Conservation (phyloP, 1,284 basidiomycete genomes). For the Ganoderma meredithae region DNA sequence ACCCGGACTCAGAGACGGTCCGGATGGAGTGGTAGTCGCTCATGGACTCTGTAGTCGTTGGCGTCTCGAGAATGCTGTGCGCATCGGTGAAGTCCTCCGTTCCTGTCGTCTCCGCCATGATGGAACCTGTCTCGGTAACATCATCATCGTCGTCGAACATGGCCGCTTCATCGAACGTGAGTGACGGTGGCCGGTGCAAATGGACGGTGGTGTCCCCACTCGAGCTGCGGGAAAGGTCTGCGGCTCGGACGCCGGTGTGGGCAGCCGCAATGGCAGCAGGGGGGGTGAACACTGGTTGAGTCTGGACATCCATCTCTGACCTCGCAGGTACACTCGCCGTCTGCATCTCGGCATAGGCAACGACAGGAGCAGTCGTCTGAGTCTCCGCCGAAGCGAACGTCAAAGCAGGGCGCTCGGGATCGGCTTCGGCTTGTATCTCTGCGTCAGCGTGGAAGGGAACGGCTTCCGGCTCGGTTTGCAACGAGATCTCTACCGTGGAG, state of each 20-base stretch:
- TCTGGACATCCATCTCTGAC: constrained; percentile 46
- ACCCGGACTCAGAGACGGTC: constrained; percentile 76
- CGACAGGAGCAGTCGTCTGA: constrained; percentile 28
- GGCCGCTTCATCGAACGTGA: constrained; percentile 43
- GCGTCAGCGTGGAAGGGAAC: constrained; percentile 42
- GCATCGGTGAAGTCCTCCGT: constrained; percentile 87
- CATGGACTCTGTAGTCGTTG: constrained; percentile 63
- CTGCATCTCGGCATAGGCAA: constrained; percentile 17
- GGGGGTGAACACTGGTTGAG: constrained; percentile 29
- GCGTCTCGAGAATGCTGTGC: constrained; percentile 69
- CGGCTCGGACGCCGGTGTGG: constrained; percentile 31
- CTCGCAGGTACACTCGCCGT: background rate
- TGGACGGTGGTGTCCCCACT: constrained; percentile 54
- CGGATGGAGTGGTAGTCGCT: constrained; percentile 80
- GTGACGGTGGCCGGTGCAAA: constrained; percentile 45
- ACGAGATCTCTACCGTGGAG: constrained; percentile 50
- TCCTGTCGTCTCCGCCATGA: constrained; percentile 65
- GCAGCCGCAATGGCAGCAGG: constrained; percentile 24
- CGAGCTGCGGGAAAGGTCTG: constrained; percentile 33
- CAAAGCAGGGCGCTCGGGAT: constrained; percentile 31
- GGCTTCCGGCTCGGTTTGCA: constrained; percentile 57
- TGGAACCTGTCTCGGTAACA: constrained; percentile 67
- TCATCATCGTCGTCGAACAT: constrained; percentile 53
- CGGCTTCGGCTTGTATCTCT: constrained; percentile 50
- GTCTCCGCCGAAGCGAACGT: constrained; percentile 24